These are phyloP conservation scores for Blastomyces gilchristii DNA, from an alignment of 2,329 filamentous ascomycete species.

Conservation along the genomic window DNA sequence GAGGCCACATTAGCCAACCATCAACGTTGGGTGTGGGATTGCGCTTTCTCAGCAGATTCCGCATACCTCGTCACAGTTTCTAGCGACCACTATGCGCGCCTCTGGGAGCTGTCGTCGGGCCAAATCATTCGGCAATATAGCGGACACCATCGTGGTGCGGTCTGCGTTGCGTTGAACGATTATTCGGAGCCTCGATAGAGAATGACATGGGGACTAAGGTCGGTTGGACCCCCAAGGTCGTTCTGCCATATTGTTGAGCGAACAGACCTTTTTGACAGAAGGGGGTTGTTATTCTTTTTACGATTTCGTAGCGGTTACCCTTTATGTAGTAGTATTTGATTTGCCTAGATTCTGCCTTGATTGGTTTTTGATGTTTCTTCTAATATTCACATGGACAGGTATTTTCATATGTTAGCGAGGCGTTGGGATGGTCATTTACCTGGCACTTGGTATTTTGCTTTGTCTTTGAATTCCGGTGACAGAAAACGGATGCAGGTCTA, in stretches of 20 bases:
- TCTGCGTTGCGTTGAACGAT: constrained; percentile 88
- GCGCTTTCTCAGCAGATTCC: constrained; percentile 85
- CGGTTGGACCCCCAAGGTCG: background rate
- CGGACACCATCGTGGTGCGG: constrained; percentile 81
- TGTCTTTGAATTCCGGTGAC: background rate
- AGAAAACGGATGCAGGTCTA: background rate
- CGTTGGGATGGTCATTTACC: constrained; percentile 2
- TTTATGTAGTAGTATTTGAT: background rate
- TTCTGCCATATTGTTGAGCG: background rate
- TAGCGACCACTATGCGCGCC: constrained; percentile 80
- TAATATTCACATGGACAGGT: background rate
- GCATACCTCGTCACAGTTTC: constrained; percentile 90
- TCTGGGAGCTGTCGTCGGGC: constrained; percentile 82
- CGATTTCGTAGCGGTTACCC: background rate
- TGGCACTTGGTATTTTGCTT: background rate
- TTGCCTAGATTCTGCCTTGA: background rate
- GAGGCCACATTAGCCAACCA: constrained; percentile 83
- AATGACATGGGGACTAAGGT: background rate
- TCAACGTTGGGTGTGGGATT: constrained; percentile 97
- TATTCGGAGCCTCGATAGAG: constrained; percentile 44
- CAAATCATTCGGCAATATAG: constrained; percentile 92
- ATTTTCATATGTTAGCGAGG: constrained; percentile 11
- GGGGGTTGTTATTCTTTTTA: background rate
- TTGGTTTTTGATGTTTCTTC: background rate
- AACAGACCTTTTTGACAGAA: background rate